Evolutionary conservation across 768 basidiomycete species (phyloP).

Genomic region (Amanita polypyramis): DNA sequence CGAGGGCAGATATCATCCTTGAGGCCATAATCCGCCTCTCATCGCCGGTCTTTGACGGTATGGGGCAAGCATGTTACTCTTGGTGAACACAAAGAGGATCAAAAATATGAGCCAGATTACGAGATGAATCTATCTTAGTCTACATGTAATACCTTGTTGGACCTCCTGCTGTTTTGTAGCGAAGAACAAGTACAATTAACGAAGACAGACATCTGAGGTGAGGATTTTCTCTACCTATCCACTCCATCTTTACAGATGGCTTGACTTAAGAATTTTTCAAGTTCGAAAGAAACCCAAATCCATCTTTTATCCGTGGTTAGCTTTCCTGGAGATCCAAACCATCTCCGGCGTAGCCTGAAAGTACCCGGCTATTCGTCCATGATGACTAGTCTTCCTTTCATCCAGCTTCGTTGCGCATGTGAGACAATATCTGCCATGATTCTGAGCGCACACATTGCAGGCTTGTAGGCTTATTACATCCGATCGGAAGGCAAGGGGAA

Average conservation of each 20-base stretch:
- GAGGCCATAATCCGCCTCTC: conserved; percentile 17
- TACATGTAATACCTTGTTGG: no score
- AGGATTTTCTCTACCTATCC: conserved; percentile 9
- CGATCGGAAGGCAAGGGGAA: conserved; percentile 7
- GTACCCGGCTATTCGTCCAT: conserved; percentile 11
- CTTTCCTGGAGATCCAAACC: conserved; percentile 14
- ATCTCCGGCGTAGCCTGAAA: conserved; percentile 15
- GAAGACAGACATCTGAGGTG: no score
- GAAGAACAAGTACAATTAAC: no score
- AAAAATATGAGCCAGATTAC: no score
- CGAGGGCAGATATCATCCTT: neutral
- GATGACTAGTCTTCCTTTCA: conserved; percentile 13
- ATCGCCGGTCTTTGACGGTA: conserved; percentile 21
- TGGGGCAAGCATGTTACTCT: conserved; percentile 9
- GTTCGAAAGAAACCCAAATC: conserved; percentile 9
- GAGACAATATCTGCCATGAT: conserved; percentile 14
- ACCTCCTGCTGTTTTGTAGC: no score
- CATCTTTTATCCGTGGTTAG: conserved; percentile 15
- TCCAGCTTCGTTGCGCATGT: conserved; percentile 15
- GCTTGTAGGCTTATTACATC: conserved; percentile 10
- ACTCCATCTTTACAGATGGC: conserved; percentile 12
- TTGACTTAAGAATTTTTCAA: conserved; percentile 12
- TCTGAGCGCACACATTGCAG: conserved; percentile 13
- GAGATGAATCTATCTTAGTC: no score
- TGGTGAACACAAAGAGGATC: no score